A percentile compares a stretch with the other conserved stretches of the same genome.
Conservation (phyloP, 495 filamentous ascomycete species). For the Aspergillus heteromorphus region DNA sequence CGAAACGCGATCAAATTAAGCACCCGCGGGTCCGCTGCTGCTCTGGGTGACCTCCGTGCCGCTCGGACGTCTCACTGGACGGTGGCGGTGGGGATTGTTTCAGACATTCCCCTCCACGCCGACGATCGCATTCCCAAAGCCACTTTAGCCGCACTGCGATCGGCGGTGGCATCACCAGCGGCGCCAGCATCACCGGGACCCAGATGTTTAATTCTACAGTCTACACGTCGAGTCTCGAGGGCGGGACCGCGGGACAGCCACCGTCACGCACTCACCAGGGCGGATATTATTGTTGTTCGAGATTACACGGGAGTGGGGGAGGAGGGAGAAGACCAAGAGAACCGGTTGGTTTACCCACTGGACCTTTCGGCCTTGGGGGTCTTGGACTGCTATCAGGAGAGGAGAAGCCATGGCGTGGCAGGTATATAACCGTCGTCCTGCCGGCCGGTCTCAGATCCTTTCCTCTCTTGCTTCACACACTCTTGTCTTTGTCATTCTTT, state of each 20-base stretch:
- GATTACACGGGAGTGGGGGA: background rate
- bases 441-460: background rate
- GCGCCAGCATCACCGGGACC: background rate
- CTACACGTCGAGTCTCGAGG: too few species aligned
- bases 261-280: background rate
- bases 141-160: background rate
- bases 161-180: background rate
- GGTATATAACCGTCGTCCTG: background rate
- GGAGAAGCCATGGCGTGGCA: background rate
- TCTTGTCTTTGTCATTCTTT: background rate
- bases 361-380: too few species aligned
- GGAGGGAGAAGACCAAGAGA: too few species aligned
- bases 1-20: background rate
- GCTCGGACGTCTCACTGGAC: background rate
- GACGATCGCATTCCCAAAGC: background rate
- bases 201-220: background rate
- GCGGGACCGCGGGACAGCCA: background rate
- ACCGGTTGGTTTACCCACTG: too few species aligned
- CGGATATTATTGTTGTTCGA: background rate
- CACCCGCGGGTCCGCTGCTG: background rate
- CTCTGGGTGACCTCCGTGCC: background rate
- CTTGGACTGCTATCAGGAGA: background rate
- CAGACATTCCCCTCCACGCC: background rate
- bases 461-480: constrained; percentile 1
- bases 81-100: background rate